Evolutionary conservation across 202 grass and related monocot genomes (phyloP), one percentile per base, ranked within the genome.

Genomic region (Eragrostis tef): DNA sequence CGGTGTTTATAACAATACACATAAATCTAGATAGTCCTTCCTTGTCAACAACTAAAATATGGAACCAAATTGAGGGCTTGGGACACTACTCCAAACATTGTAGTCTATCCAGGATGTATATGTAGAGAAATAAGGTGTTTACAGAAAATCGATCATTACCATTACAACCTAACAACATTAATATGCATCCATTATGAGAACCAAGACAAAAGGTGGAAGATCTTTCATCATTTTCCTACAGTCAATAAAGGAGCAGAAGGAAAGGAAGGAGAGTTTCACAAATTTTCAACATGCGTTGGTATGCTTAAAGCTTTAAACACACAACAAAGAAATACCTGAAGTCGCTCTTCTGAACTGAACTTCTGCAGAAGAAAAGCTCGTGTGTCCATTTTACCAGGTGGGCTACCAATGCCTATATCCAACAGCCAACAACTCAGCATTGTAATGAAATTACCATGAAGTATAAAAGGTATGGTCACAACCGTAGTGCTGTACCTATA

Each of bases 281-380:
- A 39, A 20, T 70, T 43, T 3, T 0, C 16, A 47, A 80, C 66
- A 20, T 60, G 47, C 5, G 36, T 45, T 14, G 11, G 60, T 80
- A 90, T 52, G 84, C 39, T 71, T 42, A 77, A 73, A 71, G 34
- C 80, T 21, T 66, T 41, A 71, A 68, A 76, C 36, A 44, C 45
- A 72, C 22, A 77, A 49, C 51, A 8, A 78, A 82, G 65, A 66
- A 84, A 73, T 93, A 99, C 96, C 92, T 96, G 96, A 46, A 67
- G 27, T 44, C 81, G 89, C 77, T 96, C 93, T 74, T 99, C 90
- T 21, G 83, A 85, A 87, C 92, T 91, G 41, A 96, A 99, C 67
- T 88, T 95, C 64, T 98, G 92, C 48, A 98, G 86, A 86, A 98
- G 89, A 68, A 98, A 98, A 67, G 92, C 95, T 56, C 90, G 89